A percentile compares a stretch with the other conserved stretches of the same genome.
Conservation (phyloP, 371 early-diverging fungal genomes). For the Coemansia sp. region DNA sequence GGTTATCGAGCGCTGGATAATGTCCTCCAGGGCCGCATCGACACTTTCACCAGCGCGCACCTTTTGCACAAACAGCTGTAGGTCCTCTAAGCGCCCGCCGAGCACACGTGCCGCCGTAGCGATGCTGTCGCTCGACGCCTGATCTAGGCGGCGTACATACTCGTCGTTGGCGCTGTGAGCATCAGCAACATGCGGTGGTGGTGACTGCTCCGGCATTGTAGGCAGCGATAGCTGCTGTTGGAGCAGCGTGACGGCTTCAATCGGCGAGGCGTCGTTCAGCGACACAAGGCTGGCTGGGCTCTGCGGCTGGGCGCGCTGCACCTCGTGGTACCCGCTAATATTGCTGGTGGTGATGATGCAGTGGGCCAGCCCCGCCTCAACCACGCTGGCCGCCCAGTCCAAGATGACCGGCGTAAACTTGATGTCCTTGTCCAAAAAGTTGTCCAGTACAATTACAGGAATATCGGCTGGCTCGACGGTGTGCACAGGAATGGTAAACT, state of each 20-base stretch:
- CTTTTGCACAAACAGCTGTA: conserved; percentile 82
- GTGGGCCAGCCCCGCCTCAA: conserved; percentile 81
- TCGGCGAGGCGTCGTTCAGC: conserved; percentile 38
- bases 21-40: conserved; percentile 74
- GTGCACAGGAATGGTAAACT: not conserved
- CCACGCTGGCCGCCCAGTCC: conserved; percentile 73
- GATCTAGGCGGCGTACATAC: conserved; percentile 18
- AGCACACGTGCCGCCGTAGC: conserved; percentile 62
- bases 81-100: conserved; percentile 88
- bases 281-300: conserved; percentile 70
- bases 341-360: conserved; percentile 86
- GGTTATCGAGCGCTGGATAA: conserved; percentile 70
- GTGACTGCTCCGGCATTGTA: conserved; percentile 1
- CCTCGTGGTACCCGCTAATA: conserved; percentile 65
- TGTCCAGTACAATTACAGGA: conserved; percentile 88
- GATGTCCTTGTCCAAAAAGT: conserved; percentile 74
- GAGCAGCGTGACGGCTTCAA: conserved; percentile 33
- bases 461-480: conserved; percentile 56
- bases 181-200: not conserved
- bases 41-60: conserved; percentile 72
- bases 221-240: conserved; percentile 42
- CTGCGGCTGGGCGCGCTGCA: conserved; percentile 73
- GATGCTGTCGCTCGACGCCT: conserved; percentile 55
- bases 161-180: not conserved
- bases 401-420: conserved; percentile 71